phyloP scores from a whole-genome alignment of 108 stramenopile species.

The Chaetoceros tenuissimus region DNA sequence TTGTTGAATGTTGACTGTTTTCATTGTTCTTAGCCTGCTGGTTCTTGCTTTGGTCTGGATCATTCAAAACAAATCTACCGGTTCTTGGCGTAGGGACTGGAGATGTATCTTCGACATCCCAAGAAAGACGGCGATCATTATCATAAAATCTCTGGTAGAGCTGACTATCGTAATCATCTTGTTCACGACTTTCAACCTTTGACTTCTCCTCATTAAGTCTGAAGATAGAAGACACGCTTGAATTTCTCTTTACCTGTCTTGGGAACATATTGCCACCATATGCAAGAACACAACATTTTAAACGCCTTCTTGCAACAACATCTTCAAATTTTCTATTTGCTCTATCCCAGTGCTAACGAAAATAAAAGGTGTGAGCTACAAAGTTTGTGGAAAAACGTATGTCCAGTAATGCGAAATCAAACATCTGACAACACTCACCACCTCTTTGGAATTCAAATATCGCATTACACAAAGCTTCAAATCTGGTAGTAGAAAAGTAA shows the following conservation, averaged over 20 bases:
- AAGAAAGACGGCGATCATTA: constrained; percentile 47
- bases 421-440: no score
- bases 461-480: neutral
- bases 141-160: constrained; percentile 51
- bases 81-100: constrained; percentile 10
- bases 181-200: neutral
- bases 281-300: constrained; percentile 6
- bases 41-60: neutral
- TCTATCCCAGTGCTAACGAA: neutral
- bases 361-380: no score
- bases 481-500: neutral
- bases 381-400: no score
- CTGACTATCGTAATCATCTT: constrained; percentile 31
- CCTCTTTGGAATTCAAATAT: neutral
- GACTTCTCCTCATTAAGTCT: neutral
- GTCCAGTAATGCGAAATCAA: no score
- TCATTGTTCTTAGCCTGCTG: neutral
- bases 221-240: constrained; percentile 19
- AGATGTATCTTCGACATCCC: constrained; percentile 58
- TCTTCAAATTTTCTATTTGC: neutral
- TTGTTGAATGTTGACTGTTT: neutral
- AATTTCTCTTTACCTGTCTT: neutral
- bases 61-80: neutral
- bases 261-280: constrained; percentile 54
- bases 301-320: neutral